Conservation (phyloP, 2,329 filamentous ascomycete species). For the Claviceps monticola region DNA sequence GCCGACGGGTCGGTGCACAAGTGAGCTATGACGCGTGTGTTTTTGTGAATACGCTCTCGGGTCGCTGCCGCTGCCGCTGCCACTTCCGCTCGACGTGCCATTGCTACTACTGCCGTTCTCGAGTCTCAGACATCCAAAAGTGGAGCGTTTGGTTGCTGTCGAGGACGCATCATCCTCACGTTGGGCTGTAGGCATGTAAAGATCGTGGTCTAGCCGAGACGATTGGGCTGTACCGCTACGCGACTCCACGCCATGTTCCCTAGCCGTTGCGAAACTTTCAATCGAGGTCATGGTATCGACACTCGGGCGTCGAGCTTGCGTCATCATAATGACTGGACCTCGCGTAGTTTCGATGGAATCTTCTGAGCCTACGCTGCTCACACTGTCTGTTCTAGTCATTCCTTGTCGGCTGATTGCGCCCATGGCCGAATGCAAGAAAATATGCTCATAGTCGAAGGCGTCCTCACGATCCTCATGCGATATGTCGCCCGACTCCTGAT, state of each 20-base stretch:
- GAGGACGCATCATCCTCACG: slow-evolving; percentile 7
- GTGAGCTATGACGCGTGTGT: slow-evolving; percentile 18
- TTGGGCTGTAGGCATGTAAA: slow-evolving; percentile 10
- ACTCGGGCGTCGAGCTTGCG: slow-evolving; percentile 28
- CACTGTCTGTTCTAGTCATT: slow-evolving; percentile 22
- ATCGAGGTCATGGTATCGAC: slow-evolving; percentile 35
- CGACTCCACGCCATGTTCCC: slow-evolving; percentile 30
- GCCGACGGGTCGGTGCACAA: slow-evolving; percentile 29
- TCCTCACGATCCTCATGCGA: slow-evolving; percentile 90
- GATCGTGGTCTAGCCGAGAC: slow-evolving; percentile 9
- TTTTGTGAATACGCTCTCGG: slow-evolving; percentile 9
- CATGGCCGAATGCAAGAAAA: slow-evolving; percentile 87
- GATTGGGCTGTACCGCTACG: slow-evolving; percentile 16
- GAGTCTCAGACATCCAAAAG: slow-evolving; percentile 10
- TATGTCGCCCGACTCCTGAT: slow-evolving; percentile 36
- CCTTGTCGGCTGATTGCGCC: slow-evolving; percentile 49
- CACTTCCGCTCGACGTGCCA: slow-evolving; percentile 8
- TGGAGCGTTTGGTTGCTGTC: slow-evolving; percentile 11
- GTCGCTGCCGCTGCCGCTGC: slow-evolving; percentile 12
- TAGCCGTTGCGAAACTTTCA: slow-evolving; percentile 43
- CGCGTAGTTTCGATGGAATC: slow-evolving; percentile 49
- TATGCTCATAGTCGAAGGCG: slow-evolving; percentile 92
- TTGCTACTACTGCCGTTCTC: slow-evolving; percentile 4
- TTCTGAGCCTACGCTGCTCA: slow-evolving; percentile 42
- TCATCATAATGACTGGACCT: slow-evolving; percentile 21